Evolutionary conservation across 768 basidiomycete species (phyloP).

Genomic region (Podaxis pistillaris): DNA sequence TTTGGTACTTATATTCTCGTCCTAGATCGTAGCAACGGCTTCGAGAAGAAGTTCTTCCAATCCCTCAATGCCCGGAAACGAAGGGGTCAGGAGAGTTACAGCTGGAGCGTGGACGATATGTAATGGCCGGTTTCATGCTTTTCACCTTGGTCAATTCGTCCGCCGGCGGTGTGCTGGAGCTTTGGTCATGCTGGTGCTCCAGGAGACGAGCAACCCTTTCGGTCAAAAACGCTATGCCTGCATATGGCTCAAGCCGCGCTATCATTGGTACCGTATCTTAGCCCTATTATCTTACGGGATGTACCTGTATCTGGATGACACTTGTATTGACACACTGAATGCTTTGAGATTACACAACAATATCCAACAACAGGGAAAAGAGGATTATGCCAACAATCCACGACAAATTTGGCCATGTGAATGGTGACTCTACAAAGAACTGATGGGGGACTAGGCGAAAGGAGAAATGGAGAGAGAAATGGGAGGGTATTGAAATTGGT

Average conservation of each 20-base stretch:
- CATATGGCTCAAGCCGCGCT: background rate
- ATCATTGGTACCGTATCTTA: background rate
- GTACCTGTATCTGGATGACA: background rate
- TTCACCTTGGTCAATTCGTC: background rate
- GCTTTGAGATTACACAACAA: constrained; percentile 6
- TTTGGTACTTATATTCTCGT: background rate
- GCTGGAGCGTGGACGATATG: constrained; percentile 95
- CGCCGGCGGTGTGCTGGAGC: background rate
- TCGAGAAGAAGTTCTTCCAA: constrained; percentile 92
- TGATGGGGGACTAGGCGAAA: background rate
- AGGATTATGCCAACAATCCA: constrained; percentile 5
- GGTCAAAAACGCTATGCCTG: background rate
- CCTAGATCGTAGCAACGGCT: constrained; percentile 87
- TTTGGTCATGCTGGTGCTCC: background rate
- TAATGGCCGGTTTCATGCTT: constrained; percentile 29
- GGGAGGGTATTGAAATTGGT: background rate
- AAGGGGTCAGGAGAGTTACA: constrained; percentile 67
- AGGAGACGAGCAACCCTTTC: background rate
- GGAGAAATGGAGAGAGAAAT: background rate
- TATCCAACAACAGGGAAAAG: background rate
- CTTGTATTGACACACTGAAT: constrained; percentile 9
- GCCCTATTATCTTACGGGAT: background rate
- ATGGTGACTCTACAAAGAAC: background rate
- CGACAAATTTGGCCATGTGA: background rate
- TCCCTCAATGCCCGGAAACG: constrained; percentile 73